Conservation (phyloP, 805 yeast species). For the Monosporozyma unispora region DNA sequence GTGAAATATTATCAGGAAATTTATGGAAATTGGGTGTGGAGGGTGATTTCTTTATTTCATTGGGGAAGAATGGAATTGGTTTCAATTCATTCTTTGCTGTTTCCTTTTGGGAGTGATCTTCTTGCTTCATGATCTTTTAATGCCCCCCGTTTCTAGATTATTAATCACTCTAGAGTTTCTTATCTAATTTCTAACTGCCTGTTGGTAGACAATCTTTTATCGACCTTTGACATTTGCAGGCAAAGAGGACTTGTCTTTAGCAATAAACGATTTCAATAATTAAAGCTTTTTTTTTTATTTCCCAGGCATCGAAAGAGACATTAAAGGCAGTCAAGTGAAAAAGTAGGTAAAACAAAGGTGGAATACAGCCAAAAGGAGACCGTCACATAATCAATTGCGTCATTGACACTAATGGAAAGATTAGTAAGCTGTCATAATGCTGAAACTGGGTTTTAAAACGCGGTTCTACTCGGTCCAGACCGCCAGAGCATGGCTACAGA, state of each 20-base stretch:
- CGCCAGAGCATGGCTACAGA: slow-evolving; percentile 30
- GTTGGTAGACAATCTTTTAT: not conserved
- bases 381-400: not conserved
- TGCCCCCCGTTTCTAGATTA: not conserved
- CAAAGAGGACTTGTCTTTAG: not conserved
- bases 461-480: not conserved
- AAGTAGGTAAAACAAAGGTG: not conserved
- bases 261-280: not conserved
- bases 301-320: not conserved
- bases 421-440: not conserved
- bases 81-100: not conserved
- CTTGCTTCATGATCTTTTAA: not conserved
- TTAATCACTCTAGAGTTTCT: not conserved
- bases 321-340: not conserved
- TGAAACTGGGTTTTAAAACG: not conserved
- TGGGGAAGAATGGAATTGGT: not conserved
- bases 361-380: not conserved
- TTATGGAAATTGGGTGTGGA: slow-evolving; percentile 3
- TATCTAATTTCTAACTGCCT: not conserved
- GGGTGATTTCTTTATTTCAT: slow-evolving; percentile 2
- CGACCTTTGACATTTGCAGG: not conserved
- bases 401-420: not conserved
- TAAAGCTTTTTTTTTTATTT: not conserved
- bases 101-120: not conserved
- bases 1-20: not conserved